Evolutionary conservation across 441 rosid genomes (phyloP), one percentile per base, ranked within the genome.

Genomic region (Gossypium davidsonii): DNA sequence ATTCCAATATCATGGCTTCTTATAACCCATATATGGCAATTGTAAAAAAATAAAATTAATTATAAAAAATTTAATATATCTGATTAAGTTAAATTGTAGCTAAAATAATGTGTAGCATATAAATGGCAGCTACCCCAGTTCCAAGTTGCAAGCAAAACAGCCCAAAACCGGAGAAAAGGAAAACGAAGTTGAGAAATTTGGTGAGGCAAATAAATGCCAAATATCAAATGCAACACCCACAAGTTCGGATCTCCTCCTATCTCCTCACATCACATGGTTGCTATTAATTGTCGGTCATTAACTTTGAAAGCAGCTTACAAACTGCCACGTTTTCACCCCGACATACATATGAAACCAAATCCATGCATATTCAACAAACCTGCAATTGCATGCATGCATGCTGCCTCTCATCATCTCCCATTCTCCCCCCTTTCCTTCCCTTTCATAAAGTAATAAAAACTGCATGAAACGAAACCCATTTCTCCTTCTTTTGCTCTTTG

Each of bases 361-460:
- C 55, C 70, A 65, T 65, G 55, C 53, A 42, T 23, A 55, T 18
- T 55, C 23, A 18, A 55, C 26, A 20, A 55, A 55, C 26, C 59
- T 55, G 25, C 60, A 56, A 48, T 55, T 55, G 20, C 53, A 65
- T 42, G 31, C 69, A 64, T 64, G 52, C 53, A 64, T 64, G 53
- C 53, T 11, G 28, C 42, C 42, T 37, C 10, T 18, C 25, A 20
- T 42, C 53, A 21, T 20, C 53, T 12, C 31, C 17, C 15, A 18
- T 23, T 21, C 25, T 6, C 1, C 42, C 9, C 10, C 42, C 2
- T 37, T 37, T 37, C 42, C 42, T 37, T 37, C 42, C 42, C 42
- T 53, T 64, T 42, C 31, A 39, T 64, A 9, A 39, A 18, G 6
- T 15, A 15, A 7, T 37, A 15, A 28, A 34, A 31, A 3, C 15